Base-by-base conservation (phyloP, 495 filamentous ascomycete genomes). In the Penicillium canariense region DNA sequence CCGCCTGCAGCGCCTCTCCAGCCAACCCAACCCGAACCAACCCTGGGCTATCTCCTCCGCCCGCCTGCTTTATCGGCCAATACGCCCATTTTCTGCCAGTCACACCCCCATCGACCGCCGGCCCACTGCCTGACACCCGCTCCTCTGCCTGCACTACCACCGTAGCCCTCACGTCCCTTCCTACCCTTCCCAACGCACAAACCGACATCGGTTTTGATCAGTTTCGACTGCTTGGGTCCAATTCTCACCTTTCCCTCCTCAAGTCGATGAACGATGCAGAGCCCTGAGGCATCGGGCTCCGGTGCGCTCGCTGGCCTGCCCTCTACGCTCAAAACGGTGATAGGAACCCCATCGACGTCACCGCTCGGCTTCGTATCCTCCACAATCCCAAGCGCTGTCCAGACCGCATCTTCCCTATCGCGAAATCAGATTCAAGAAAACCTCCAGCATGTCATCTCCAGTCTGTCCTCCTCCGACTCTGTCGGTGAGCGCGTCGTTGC, bases 231-330 rank as follows among this genome's bases (percentile, higher is more conserved):
- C 48, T 32, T 44, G 30, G 39, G 46, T 42, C 43, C 30, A 6
- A 30, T 6, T 9, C 51, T 38, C 34, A 25, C 4, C 26, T 12
- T 26, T 40, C 5, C 31, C 15, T 15, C 18, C 46, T 36, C 55
- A 60, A n/a, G 67, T 73, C 67, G 55, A 76, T 76, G 73, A 74
- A 76, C 67, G 55, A 76, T 76, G 73, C 73, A 73, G 67, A 68
- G 64, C 65, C 65, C 38, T 71, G 71, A 76, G 68, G 70, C 70
- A 69, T 68, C 71, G 70, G 67, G 63, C 66, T 66, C 65, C 60
- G 66, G 62, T 67, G 68, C 66, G 67, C 65, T 70, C 63, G 67
- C 61, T 54, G 69, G 60, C 66, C 63, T 71, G 52, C 71, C 69
- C 38, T 70, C 71, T 30, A 73, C 68, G 23, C 50, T 73, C 36